Evolutionary conservation across 2,329 filamentous ascomycete genomes (phyloP).

Genomic region (Clonostachys solani): DNA sequence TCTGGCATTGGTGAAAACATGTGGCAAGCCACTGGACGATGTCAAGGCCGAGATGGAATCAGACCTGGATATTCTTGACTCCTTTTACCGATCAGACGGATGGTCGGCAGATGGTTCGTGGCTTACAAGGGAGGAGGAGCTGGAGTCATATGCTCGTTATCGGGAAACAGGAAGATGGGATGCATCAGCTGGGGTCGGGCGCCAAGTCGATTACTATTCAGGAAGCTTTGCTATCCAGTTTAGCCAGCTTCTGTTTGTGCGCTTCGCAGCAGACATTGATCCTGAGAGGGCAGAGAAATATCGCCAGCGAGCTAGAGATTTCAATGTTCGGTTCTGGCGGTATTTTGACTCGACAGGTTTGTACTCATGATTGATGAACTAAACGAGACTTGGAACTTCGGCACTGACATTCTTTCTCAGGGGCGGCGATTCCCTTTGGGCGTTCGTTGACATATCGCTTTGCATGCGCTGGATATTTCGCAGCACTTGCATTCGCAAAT

Average conservation of each 20-base stretch:
- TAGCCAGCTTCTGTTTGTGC: constrained; percentile 39
- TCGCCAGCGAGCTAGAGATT: constrained; percentile 30
- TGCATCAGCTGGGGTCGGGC: constrained; percentile 9
- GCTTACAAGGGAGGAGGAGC: constrained; percentile 6
- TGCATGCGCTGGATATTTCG: constrained; percentile 42
- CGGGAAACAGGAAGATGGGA: constrained; percentile 12
- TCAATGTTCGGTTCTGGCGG: constrained; percentile 31
- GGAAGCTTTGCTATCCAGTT: constrained; percentile 51
- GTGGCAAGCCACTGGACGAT: constrained; percentile 24
- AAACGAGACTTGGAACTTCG: background rate
- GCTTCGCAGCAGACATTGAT: constrained; percentile 35
- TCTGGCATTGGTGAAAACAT: constrained; percentile 35
- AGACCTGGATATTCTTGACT: constrained; percentile 37
- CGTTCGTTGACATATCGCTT: constrained; percentile 47
- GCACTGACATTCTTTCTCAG: constrained; percentile 15
- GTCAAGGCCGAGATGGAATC: constrained; percentile 24
- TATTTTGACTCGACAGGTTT: constrained; percentile 42
- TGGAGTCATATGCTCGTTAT: background rate
- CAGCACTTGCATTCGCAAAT: constrained; percentile 35
- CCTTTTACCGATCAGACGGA: constrained; percentile 36
- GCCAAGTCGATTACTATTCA: constrained; percentile 48
- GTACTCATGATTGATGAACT: background rate
- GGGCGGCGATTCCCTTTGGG: constrained; percentile 46
- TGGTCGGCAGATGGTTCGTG: constrained; percentile 45
- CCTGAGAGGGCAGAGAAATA: constrained; percentile 27